phyloP scores from a whole-genome alignment of 78 protist species.

The Salpingoeca rosetta region DNA sequence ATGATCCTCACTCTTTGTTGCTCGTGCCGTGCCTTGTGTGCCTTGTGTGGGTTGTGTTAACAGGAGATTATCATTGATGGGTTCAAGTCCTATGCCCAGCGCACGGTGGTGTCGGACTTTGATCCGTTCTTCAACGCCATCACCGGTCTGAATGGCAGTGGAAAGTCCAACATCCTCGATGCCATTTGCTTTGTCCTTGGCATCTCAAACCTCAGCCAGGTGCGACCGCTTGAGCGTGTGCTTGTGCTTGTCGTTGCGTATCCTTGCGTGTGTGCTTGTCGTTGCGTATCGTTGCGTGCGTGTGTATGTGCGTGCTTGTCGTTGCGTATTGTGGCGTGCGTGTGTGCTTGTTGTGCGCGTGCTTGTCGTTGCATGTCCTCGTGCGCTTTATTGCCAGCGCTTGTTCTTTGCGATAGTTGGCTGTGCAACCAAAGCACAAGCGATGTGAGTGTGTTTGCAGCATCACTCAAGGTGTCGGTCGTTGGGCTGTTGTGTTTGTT shows the following conservation, averaged over 20 bases:
- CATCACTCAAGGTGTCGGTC: too few species aligned
- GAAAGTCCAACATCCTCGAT: slow-evolving; percentile 98
- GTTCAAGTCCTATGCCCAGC: slow-evolving; percentile 94
- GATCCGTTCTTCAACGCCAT: slow-evolving; percentile 97
- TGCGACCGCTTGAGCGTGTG: not conserved
- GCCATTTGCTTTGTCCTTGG: slow-evolving; percentile 98
- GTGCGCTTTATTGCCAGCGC: not conserved
- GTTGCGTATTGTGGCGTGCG: too few species aligned
- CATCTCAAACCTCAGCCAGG: slow-evolving; percentile 83
- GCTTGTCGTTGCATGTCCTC: not conserved
- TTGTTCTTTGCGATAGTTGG: too few species aligned
- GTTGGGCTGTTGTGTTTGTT: too few species aligned
- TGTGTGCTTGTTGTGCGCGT: too few species aligned
- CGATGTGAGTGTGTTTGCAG: too few species aligned
- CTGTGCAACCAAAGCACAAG: too few species aligned
- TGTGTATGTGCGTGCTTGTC: too few species aligned
- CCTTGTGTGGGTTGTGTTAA: not conserved
- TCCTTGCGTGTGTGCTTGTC: too few species aligned
- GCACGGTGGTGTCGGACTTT: slow-evolving; percentile 78
- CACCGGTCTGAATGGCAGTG: slow-evolving; percentile 95
- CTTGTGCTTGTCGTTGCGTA: not conserved
- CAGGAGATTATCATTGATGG: slow-evolving; percentile 94
- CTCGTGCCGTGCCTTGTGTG: not conserved
- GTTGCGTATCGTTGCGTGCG: too few species aligned
- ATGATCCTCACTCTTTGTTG: not conserved